These are phyloP conservation scores for Hemileccinum rubropunctum DNA, from an alignment of 768 basidiomycete genomes.

Conservation along the genomic window DNA sequence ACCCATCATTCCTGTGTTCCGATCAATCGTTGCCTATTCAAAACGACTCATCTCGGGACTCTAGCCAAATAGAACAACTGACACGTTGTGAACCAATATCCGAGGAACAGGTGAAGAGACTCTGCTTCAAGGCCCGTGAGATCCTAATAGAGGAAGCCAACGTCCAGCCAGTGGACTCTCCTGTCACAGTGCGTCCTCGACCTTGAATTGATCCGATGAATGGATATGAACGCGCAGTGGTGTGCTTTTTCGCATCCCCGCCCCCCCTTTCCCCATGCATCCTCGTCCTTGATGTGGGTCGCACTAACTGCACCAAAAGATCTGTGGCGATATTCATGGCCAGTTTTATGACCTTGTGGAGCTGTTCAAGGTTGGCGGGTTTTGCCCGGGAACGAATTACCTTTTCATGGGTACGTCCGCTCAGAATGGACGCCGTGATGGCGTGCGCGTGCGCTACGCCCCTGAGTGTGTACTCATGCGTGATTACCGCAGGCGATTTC, in stretches of 20 bases:
- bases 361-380: constrained; percentile 89
- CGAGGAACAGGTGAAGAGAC: constrained; percentile 91
- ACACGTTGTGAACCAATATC: constrained; percentile 93
- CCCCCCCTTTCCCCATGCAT: no score
- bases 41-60: constrained; percentile 12
- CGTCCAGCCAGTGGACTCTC: constrained; percentile 93
- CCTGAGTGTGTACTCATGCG: constrained; percentile 6
- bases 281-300: constrained; percentile 1
- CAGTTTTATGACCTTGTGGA: constrained; percentile 98
- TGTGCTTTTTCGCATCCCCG: no score
- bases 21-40: constrained; percentile 22
- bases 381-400: constrained; percentile 92
- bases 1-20: constrained; percentile 23
- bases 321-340: constrained; percentile 95
- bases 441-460: constrained; percentile 7
- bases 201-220: constrained; percentile 11
- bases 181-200: constrained; percentile 73
- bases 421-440: background rate
- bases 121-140: constrained; percentile 95
- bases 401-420: constrained; percentile 83
- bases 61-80: constrained; percentile 92
- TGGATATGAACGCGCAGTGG: background rate
- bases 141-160: constrained; percentile 98
- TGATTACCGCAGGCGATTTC: constrained; percentile 73
- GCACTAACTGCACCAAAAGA: constrained; percentile 39